phyloP scores from a whole-genome alignment of 768 basidiomycete species.

The Hortiboletus flavorubellus region DNA sequence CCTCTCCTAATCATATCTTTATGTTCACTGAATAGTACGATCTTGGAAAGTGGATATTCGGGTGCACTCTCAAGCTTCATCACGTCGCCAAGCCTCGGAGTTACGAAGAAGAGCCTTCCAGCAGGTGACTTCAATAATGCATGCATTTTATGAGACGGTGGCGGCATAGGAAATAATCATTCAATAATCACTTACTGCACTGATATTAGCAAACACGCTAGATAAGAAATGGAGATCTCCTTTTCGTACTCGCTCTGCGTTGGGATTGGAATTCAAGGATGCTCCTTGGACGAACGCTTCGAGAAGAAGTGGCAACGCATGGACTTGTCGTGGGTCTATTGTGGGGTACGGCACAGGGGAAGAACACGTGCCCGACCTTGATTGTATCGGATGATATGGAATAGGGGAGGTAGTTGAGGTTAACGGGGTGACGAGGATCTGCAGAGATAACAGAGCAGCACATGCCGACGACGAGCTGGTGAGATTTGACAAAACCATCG shows the following conservation, averaged over 20 bases:
- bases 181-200: slow-evolving; percentile 50
- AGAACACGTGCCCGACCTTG: slow-evolving; percentile 75
- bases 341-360: slow-evolving; percentile 70
- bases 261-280: slow-evolving; percentile 46
- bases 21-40: slow-evolving; percentile 89
- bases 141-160: background rate
- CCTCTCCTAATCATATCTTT: slow-evolving; percentile 80
- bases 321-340: slow-evolving; percentile 48
- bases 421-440: slow-evolving; percentile 59
- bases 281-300: slow-evolving; percentile 86
- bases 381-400: slow-evolving; percentile 68
- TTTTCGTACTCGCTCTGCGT: slow-evolving; percentile 55
- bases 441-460: slow-evolving; percentile 57
- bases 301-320: slow-evolving; percentile 77
- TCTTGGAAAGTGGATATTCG: slow-evolving; percentile 81
- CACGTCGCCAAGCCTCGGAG: slow-evolving; percentile 54
- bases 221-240: slow-evolving; percentile 88
- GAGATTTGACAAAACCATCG: slow-evolving; percentile 97
- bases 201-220: slow-evolving; percentile 91
- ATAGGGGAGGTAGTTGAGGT: slow-evolving; percentile 40
- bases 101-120: slow-evolving; percentile 79
- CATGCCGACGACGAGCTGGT: slow-evolving; percentile 72
- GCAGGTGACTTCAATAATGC: slow-evolving; percentile 52
- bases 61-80: slow-evolving; percentile 42
- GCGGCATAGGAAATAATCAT: background rate